Conservation (phyloP, 352 stramenopile genomes). For the Saprolegnia diclina region DNA sequence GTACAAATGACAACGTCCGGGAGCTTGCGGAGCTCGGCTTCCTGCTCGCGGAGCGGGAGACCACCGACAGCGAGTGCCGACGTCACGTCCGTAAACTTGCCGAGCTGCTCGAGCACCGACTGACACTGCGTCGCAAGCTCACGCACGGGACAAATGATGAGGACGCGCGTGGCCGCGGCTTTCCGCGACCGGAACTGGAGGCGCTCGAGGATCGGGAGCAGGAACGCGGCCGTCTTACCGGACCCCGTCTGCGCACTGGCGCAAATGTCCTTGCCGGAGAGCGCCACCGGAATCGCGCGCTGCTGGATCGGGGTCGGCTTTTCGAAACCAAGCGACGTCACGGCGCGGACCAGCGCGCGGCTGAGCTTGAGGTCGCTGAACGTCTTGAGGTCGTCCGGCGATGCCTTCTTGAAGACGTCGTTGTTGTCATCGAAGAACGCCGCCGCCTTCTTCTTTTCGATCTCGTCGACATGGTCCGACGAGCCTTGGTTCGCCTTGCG, state of each 20-base stretch:
- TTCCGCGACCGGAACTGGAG: conserved; percentile 90
- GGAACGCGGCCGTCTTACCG: conserved; percentile 98
- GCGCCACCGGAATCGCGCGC: conserved; percentile 89
- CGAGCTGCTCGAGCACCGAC: conserved; percentile 93
- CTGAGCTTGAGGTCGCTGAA: conserved; percentile 98
- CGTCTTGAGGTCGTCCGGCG: conserved; percentile 81
- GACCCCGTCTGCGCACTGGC: conserved; percentile 94
- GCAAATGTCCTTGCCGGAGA: conserved; percentile 97
- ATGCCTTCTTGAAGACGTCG: conserved; percentile 67
- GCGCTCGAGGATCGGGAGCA: conserved; percentile 96
- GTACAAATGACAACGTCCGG: conserved; percentile 98
- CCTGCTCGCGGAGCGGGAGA: conserved; percentile 85
- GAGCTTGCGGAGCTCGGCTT: conserved; percentile 91
- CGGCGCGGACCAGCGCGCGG: conserved; percentile 93
- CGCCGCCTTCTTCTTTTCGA: conserved; percentile 75
- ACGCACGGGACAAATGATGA: conserved; percentile 97
- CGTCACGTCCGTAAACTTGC: conserved; percentile 94
- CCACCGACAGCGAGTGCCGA: conserved; percentile 92
- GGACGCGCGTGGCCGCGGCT: conserved; percentile 86
- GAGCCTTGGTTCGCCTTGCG: conserved; percentile 44
- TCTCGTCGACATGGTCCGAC: conserved; percentile 52
- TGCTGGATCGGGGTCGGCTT: conserved; percentile 94
- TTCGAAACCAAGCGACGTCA: conserved; percentile 95
- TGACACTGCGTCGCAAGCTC: conserved; percentile 96
- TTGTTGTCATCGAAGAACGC: conserved; percentile 80